Conservation (phyloP, 495 filamentous ascomycete species). For the Terfezia claveryi region DNA sequence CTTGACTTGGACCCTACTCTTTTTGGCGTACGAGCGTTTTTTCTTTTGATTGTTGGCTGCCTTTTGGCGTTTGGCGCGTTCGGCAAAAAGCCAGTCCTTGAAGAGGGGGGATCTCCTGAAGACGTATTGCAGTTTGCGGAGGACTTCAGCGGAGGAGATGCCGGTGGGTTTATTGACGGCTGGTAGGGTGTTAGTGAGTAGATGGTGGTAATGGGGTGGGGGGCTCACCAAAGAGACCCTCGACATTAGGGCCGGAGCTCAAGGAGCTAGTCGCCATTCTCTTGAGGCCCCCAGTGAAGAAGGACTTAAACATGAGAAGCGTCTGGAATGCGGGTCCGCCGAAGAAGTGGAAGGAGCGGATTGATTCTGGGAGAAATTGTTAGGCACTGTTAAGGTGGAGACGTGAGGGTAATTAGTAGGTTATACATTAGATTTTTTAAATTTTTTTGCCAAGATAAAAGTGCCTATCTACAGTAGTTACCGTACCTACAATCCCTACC, state of each 20-base stretch:
- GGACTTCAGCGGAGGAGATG: conserved; percentile 65
- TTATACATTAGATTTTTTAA: no score
- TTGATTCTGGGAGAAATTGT: no score
- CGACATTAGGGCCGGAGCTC: background rate
- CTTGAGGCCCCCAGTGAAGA: background rate
- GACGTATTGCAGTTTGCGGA: conserved; percentile 57
- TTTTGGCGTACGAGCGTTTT: conserved; percentile 29
- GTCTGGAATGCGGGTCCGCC: background rate
- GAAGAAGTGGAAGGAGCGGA: no score
- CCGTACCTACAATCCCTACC: no score
- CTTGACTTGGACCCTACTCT: conserved; percentile 47
- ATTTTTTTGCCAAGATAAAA: no score
- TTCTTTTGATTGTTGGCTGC: conserved; percentile 30
- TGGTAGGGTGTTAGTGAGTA: conserved; percentile 17
- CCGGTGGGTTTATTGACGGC: conserved; percentile 81
- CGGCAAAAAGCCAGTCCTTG: conserved; percentile 43
- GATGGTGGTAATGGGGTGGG: background rate
- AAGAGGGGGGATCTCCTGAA: conserved; percentile 69
- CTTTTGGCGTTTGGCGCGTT: conserved; percentile 27
- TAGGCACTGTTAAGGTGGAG: no score
- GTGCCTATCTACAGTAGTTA: no score
- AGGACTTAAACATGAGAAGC: background rate
- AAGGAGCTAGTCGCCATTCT: background rate
- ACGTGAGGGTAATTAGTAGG: no score
- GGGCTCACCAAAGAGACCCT: background rate